Base-by-base conservation (phyloP, 139 green algal species). In the Chlamydomonas sp. region DNA sequence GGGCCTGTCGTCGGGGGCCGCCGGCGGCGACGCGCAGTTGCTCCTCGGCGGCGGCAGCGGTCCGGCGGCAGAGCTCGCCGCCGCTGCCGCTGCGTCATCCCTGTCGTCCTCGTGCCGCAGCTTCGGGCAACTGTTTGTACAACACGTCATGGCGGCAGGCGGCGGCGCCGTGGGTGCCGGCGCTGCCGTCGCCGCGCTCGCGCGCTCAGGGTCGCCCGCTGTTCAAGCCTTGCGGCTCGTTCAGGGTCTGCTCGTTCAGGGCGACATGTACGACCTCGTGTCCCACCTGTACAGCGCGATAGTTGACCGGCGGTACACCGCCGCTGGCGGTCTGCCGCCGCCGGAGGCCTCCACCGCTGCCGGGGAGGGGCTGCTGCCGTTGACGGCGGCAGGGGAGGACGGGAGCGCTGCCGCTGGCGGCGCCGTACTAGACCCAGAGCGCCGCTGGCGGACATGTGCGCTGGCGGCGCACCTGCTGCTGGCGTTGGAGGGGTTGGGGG, bases 391-490 rank as follows among this genome's bases (percentile, higher is more conserved):
- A 6, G 4, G 31, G 31, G 31, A 49, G 31, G 66, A 71, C 66
- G 66, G 10, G 66, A 71, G 12, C 12, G 12, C 66, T 71, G 73
- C 7, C 63, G 75, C 31, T 66, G 67, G 63, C 12, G 67, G 16
- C 73, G 78, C 15, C 68, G 78, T 6, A 7, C 4, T 63, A 68
- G 66, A 67, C 71, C n/a, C 68, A n/a, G 78, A 79, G 87, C 80
- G 87, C 7, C 63, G 74, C 3, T 75, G 80, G 87, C 82, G 90
- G 66, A 60, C 58, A 7, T 76, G 63, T 10, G 68, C 87, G 18
- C 95, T 96, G 88, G 92, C 80, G 17, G 94, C 94, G 18, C 94
- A 97, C 90, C 88, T 95, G 80, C 91, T 93, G 77, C 89, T 97
- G 63, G 69, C 80, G 20, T 80, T 97, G 83, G 90, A 91, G 85